phyloP scores from a whole-genome alignment of 1,139 yeast species.

The Taphrina populina region DNA sequence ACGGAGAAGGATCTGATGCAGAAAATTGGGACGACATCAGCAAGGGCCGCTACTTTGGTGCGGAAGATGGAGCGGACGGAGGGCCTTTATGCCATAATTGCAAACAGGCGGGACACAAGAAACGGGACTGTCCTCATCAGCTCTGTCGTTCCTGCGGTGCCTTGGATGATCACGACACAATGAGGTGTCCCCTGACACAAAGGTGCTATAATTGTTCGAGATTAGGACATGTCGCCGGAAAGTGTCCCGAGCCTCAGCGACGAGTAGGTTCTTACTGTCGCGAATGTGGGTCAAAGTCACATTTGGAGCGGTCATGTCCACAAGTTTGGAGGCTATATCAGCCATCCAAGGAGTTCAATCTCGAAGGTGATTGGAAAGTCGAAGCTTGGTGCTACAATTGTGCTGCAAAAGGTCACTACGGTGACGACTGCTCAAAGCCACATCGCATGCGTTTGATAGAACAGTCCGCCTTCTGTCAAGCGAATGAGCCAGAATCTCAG shows the following conservation, averaged over 20 bases:
- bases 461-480: slow-evolving; percentile 35
- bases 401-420: slow-evolving; percentile 34
- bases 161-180: slow-evolving; percentile 33
- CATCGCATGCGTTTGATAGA: slow-evolving; percentile 29
- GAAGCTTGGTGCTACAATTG: slow-evolving; percentile 35
- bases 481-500: slow-evolving; percentile 32
- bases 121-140: slow-evolving; percentile 25
- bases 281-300: slow-evolving; percentile 31
- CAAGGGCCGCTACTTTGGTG: slow-evolving; percentile 35
- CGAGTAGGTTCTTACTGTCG: slow-evolving; percentile 29
- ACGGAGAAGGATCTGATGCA: slow-evolving; percentile 1
- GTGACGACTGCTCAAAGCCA: slow-evolving; percentile 35
- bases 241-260: slow-evolving; percentile 34
- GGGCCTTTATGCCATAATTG: slow-evolving; percentile 33
- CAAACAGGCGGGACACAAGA: slow-evolving; percentile 32
- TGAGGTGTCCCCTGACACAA: slow-evolving; percentile 34
- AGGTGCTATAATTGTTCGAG: slow-evolving; percentile 34
- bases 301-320: slow-evolving; percentile 34
- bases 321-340: slow-evolving; percentile 35
- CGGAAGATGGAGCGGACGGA: slow-evolving; percentile 3
- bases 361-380: slow-evolving; percentile 19
- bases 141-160: slow-evolving; percentile 36
- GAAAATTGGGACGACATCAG: slow-evolving; percentile 25
- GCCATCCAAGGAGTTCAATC: slow-evolving; percentile 14
- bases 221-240: slow-evolving; percentile 31